These are phyloP conservation scores for Notholithocarpus densiflorus DNA, from an alignment of 306 rosid genomes.

Conservation along the genomic window DNA sequence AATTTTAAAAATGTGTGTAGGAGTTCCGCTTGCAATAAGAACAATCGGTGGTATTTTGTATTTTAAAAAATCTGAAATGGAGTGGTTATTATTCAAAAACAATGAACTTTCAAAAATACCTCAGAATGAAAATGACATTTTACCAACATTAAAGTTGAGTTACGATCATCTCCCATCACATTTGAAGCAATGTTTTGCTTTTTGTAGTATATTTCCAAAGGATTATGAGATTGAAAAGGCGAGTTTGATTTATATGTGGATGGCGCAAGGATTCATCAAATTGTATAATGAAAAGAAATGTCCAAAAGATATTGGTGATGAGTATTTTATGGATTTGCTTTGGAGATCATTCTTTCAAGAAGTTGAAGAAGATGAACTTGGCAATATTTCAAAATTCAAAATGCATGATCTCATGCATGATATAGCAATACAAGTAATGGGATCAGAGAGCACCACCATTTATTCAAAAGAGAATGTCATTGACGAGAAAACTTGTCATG, in stretches of 20 bases:
- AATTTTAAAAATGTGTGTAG: not conserved
- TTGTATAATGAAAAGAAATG: not conserved
- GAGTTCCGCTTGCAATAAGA: constrained; percentile 16
- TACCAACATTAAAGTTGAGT: not conserved
- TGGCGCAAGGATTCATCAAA: constrained; percentile 7
- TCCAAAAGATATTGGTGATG: not conserved
- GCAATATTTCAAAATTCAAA: not conserved
- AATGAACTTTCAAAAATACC: not conserved
- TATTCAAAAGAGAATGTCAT: not conserved
- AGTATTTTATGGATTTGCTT: constrained; percentile 2
- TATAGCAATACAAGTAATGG: constrained; percentile 7
- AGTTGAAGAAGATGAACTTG: not conserved
- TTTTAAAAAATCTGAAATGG: not conserved
- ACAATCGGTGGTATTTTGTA: constrained; percentile 5
- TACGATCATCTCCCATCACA: not conserved
- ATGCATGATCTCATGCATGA: constrained; percentile 24
- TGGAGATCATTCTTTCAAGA: not conserved
- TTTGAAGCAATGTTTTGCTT: not conserved
- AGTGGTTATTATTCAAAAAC: not conserved
- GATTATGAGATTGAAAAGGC: fast-evolving
- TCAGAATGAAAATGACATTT: not conserved
- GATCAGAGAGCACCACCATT: not conserved
- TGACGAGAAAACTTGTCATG: not conserved
- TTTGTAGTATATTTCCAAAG: constrained; percentile 19
- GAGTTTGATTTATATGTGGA: not conserved